Evolutionary conservation across 2,329 filamentous ascomycete species (phyloP).

Genomic region (Fusarium liriodendri): DNA sequence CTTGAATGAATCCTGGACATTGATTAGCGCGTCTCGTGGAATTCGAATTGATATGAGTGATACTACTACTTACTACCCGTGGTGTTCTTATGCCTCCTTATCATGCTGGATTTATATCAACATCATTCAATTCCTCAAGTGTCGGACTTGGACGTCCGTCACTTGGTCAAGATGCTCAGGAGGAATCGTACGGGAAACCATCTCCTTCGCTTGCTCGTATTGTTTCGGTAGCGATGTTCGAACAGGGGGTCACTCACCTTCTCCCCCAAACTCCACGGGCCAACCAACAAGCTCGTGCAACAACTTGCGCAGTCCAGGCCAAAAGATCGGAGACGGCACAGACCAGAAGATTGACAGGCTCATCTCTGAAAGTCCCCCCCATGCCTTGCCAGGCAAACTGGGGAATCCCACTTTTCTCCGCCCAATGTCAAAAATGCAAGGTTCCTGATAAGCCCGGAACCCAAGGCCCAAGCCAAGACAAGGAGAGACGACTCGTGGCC

Average conservation of each 20-base stretch:
- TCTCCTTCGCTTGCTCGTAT: background rate
- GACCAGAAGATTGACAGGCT: background rate
- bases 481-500: constrained; percentile 12
- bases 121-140: background rate
- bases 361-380: constrained; percentile 1
- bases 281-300: background rate
- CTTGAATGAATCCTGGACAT: background rate
- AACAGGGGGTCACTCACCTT: background rate
- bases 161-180: background rate
- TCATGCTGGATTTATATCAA: background rate
- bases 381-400: background rate
- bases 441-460: constrained; percentile 33
- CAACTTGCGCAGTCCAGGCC: background rate
- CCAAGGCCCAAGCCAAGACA: background rate
- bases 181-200: background rate
- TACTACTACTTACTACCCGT: background rate
- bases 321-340: background rate
- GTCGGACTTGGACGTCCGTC: background rate
- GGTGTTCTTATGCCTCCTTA: background rate
- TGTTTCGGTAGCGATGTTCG: background rate
- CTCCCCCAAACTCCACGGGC: background rate
- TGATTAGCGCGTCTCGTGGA: background rate
- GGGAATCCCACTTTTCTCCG: constrained; percentile 14
- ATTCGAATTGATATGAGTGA: background rate
- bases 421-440: constrained; percentile 20